These are phyloP conservation scores for Zelopaecilomyces penicillatus DNA, from an alignment of 2,329 filamentous ascomycete genomes.

Conservation along the genomic window DNA sequence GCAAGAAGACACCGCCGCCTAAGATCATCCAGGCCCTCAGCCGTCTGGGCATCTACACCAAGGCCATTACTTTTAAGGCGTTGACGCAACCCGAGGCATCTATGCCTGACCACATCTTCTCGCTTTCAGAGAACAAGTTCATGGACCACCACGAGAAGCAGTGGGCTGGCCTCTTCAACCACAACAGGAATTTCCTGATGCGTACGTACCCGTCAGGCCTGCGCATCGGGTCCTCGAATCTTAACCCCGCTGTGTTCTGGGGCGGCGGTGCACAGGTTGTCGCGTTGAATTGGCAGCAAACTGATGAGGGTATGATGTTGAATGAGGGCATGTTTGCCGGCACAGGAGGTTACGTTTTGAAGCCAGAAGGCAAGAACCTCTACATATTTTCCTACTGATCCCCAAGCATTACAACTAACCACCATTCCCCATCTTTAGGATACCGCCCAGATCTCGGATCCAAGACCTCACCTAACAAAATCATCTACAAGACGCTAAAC, in stretches of 20 bases:
- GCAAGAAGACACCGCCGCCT: conserved; percentile 42
- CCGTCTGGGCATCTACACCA: conserved; percentile 71
- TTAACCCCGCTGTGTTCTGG: conserved; percentile 82
- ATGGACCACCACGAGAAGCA: conserved; percentile 49
- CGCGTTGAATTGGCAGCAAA: conserved; percentile 87
- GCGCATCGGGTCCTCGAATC: conserved; percentile 74
- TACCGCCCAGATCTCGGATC: conserved; percentile 21
- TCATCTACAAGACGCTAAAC: conserved; percentile 52
- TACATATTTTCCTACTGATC: background rate
- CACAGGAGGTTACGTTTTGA: conserved; percentile 77
- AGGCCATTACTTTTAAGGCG: conserved; percentile 72
- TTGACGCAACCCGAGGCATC: conserved; percentile 62
- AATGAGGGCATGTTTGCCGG: conserved; percentile 88
- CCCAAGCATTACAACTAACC: background rate
- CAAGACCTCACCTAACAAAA: conserved; percentile 17
- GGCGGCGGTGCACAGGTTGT: conserved; percentile 83
- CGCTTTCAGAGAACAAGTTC: conserved; percentile 55
- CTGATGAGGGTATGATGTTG: conserved; percentile 91
- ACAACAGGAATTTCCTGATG: conserved; percentile 79
- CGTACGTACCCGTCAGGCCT: conserved; percentile 79
- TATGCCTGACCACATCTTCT: conserved; percentile 64
- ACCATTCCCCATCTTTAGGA: conserved; percentile 13
- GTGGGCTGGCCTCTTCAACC: conserved; percentile 55
- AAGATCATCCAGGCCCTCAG: conserved; percentile 69
- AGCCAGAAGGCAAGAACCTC: conserved; percentile 53